phyloP scores from a whole-genome alignment of 495 filamentous ascomycete species.

The Podospora bellae-mahoneyi region DNA sequence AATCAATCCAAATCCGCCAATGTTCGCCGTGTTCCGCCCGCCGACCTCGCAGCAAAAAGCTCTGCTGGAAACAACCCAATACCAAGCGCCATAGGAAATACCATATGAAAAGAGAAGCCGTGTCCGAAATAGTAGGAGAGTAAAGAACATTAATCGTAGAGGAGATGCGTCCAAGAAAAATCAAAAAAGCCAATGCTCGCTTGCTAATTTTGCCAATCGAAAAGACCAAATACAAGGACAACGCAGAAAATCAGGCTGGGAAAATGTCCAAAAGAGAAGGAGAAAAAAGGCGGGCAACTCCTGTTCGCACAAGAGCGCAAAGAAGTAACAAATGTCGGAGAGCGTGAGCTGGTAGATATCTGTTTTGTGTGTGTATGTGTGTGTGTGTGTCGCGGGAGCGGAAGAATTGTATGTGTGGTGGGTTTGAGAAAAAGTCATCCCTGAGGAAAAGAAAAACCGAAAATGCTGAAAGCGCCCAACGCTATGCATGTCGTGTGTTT shows the following conservation, averaged over 20 bases:
- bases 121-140: slow-evolving; percentile 1
- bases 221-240: background rate
- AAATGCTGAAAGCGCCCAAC: slow-evolving; percentile 14
- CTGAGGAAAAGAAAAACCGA: slow-evolving; percentile 26
- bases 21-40: slow-evolving; percentile 24
- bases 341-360: slow-evolving; percentile 38
- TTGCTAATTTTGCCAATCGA: slow-evolving; percentile 23
- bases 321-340: slow-evolving; percentile 17
- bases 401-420: slow-evolving; percentile 31
- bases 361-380: slow-evolving; percentile 34
- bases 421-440: slow-evolving; percentile 2
- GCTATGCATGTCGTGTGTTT: slow-evolving; percentile 15
- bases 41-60: slow-evolving; percentile 25
- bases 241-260: slow-evolving; percentile 6
- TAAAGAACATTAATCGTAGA: slow-evolving; percentile 17
- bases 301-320: slow-evolving; percentile 3
- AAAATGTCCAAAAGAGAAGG: background rate
- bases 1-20: slow-evolving; percentile 14
- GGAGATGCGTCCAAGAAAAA: slow-evolving; percentile 18
- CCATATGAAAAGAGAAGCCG: background rate
- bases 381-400: slow-evolving; percentile 33
- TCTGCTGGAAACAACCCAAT: slow-evolving; percentile 27
- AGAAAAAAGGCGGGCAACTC: slow-evolving; percentile 6
- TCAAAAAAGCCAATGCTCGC: slow-evolving; percentile 31
- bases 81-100: slow-evolving; percentile 25